A percentile compares a stretch with the other conserved stretches of the same genome.
Evolutionary conservation across 1,139 yeast genomes (phyloP).

Genomic region (Protomyces gravidus): DNA sequence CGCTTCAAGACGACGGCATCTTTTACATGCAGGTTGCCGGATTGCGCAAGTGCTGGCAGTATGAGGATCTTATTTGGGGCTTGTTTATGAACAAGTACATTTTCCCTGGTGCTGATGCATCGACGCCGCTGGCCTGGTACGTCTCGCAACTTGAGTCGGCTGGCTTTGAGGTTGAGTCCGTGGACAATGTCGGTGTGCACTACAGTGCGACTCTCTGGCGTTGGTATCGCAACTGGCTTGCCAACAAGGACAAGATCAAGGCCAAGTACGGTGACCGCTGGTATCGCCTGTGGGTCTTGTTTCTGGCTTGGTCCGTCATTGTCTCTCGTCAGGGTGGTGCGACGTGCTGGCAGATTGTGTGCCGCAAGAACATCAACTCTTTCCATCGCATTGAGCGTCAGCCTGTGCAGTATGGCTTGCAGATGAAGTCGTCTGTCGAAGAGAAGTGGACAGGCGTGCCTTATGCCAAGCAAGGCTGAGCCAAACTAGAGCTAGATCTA

Average conservation of each 20-base stretch:
- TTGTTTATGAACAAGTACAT: slow-evolving; percentile 92
- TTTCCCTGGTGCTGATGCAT: slow-evolving; percentile 97
- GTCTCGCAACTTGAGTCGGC: slow-evolving; percentile 70
- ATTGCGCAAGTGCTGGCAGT: slow-evolving; percentile 87
- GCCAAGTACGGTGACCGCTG: slow-evolving; percentile 82
- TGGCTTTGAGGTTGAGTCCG: slow-evolving; percentile 78
- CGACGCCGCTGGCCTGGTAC: slow-evolving; percentile 86
- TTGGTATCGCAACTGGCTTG: slow-evolving; percentile 95
- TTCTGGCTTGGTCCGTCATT: slow-evolving; percentile 74
- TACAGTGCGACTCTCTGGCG: slow-evolving; percentile 88
- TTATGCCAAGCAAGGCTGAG: slow-evolving; percentile 7
- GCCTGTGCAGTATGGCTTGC: slow-evolving; percentile 72
- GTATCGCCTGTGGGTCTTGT: slow-evolving; percentile 89
- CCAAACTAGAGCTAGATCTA: too few species aligned
- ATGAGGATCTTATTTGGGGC: slow-evolving; percentile 92
- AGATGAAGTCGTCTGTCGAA: slow-evolving; percentile 40
- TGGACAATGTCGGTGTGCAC: slow-evolving; percentile 88
- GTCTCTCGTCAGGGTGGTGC: slow-evolving; percentile 93
- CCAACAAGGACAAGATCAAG: slow-evolving; percentile 70
- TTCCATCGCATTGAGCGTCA: slow-evolving; percentile 79
- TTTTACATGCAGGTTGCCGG: slow-evolving; percentile 89
- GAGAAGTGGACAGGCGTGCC: slow-evolving; percentile 23
- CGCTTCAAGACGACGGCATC: slow-evolving; percentile 86
- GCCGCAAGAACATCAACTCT: slow-evolving; percentile 83
- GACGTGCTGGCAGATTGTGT: slow-evolving; percentile 82